Base-by-base conservation (phyloP, 345 rosid species). In the Aurinia saxatilis region DNA sequence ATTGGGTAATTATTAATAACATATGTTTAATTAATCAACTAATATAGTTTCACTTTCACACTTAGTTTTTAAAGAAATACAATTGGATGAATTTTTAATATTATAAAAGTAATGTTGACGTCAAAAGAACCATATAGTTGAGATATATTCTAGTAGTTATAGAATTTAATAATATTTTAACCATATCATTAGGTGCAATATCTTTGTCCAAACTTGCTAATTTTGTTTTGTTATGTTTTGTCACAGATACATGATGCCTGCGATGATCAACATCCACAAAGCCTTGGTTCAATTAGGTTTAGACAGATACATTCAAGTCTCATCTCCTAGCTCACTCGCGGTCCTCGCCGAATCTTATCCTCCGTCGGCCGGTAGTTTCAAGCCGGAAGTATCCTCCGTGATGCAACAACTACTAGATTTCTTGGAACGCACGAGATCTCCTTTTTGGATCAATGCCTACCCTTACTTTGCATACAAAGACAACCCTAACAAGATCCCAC, bases 381-480 rank as follows among this genome's bases (percentile, higher is more conserved):
- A 84, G 45, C 34, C 50, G 6, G 91, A 81, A 62, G 76, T 84
- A 3, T 34, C 78, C 12, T 67, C 65, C 25, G 79, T 80, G 14
- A 86, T 90, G 89, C 73, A 73, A 33, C 87, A 87, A 27, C 69
- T 73, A 50, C 67, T 93, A 48, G 78, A 72, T 27, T 90, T 93
- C 68, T 62, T 90, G 70, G 70, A 85, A 13, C 60, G 30, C 36
- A 82, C 87, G 9, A 79, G 66, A 16, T 57, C 92, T 0, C 99
- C 99, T 1, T 93, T 87, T 73, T 87, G 96, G 96, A 90, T 93
- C 71, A 93, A 93, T 75, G 97, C 97, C 13, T 92, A 92, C 51
- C 91, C 99, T 8, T 92, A 92, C 74, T 92, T 89, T 36, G 96
- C 99, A 8, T 93, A 93, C 78, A 93, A 93, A 56, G 92, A 56